Evolutionary conservation across 305 asterid species (phyloP).

Genomic region (Andrographis paniculata): DNA sequence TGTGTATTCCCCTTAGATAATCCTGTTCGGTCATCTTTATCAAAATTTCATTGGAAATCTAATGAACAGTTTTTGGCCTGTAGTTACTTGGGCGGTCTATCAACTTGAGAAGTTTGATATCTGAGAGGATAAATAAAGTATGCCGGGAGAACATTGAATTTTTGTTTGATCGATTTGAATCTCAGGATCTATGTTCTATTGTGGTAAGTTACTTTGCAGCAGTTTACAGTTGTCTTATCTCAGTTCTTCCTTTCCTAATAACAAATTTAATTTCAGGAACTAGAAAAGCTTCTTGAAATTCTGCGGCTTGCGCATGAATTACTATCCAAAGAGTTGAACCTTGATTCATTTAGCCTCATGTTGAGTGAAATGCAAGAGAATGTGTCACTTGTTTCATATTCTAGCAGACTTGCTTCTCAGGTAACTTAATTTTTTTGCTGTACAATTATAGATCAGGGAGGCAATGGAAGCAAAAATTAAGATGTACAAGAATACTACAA

Average conservation of each 20-base stretch:
- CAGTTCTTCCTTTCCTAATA: conserved; percentile 14
- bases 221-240: conserved; percentile 11
- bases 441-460: too few relatives aligned
- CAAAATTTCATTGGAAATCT: conserved; percentile 4
- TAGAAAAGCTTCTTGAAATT: conserved; percentile 78
- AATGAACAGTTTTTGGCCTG: conserved; percentile 19
- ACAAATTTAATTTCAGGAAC: conserved; percentile 52
- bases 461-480: too few relatives aligned
- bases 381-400: conserved; percentile 90
- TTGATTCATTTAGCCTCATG: conserved; percentile 83
- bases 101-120: conserved; percentile 84
- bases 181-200: conserved; percentile 89
- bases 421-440: too few relatives aligned
- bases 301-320: conserved; percentile 80
- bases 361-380: conserved; percentile 95
- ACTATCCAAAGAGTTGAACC: conserved; percentile 64
- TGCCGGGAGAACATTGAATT: conserved; percentile 90
- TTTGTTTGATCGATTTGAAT: conserved; percentile 86
- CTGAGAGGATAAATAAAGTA: conserved; percentile 84
- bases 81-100: conserved; percentile 95
- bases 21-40: conserved; percentile 8
- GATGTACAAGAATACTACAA: too few relatives aligned
- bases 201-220: conserved; percentile 50
- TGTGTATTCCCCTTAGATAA: conserved; percentile 3
- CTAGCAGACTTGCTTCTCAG: conserved; percentile 98